Evolutionary conservation across 2,329 filamentous ascomycete genomes (phyloP), one percentile per base, ranked within the genome.

Genomic region (Aureobasidium pullulans): DNA sequence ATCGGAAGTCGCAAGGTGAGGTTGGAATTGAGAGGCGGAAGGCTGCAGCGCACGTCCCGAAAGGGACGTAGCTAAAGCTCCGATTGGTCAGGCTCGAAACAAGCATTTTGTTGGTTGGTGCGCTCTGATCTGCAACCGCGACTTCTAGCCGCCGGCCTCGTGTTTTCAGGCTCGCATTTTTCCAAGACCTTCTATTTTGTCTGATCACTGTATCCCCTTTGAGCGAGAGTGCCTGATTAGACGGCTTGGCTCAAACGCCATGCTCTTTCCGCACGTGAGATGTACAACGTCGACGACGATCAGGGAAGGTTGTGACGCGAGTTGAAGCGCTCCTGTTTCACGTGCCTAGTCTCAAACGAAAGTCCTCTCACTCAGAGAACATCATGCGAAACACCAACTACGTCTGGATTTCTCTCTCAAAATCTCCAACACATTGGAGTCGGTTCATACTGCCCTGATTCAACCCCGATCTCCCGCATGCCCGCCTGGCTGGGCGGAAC

Each of bases 1-100:
- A 44, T 44, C 52, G 52, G 52, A 56, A 36, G 40, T 44, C 9
- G 31, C 28, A n/a, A 56, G 40, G 52, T 56, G 52, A 56, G 52
- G 52, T 56, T 56, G n/a, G 4, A 44, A 23, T 34, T 15, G n/a
- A 15, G n/a, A 53, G 28, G 16, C 31, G 47, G 47, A 23, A 23
- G 16, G 10, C 39, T 10, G 42, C 19, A 5, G 8, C 42, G 39
- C 42, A 44, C 42, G 15, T 48, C 4, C 13, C 31, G n/a, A 48
- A 28, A 32, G 19, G 16, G 4, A 34, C 37, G n/a, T 8, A 15
- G 9, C 8, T n/a, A 53, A 53, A 34, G 4, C 6, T 56, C 52
- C 52, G 52, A 56, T 44, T 56, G 52, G 39, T 6, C 10, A 44
- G 13, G 4, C 39, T n/a, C 4, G 5, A 28, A 31, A 56, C 29